Evolutionary conservation across 2,329 filamentous ascomycete species (phyloP).

Genomic region (Nakataea oryzae): DNA sequence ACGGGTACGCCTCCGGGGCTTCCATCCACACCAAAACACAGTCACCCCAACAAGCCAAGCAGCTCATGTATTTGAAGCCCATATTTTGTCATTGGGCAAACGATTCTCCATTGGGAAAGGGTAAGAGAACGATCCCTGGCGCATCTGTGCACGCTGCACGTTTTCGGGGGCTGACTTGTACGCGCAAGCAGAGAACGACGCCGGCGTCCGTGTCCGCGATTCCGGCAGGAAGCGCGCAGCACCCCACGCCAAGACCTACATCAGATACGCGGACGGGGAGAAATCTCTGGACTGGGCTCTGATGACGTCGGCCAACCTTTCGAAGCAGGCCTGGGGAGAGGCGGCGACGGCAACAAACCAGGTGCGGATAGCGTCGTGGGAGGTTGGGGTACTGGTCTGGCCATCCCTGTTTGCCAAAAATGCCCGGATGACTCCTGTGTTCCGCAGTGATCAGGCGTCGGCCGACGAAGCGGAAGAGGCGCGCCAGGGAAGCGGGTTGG

Average conservation of each 20-base stretch:
- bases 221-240: slow-evolving; percentile 59
- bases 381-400: slow-evolving; percentile 78
- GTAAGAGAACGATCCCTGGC: slow-evolving; percentile 12
- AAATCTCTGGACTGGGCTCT: slow-evolving; percentile 70
- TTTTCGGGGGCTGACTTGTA: slow-evolving; percentile 1
- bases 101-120: slow-evolving; percentile 29
- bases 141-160: neutral
- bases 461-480: slow-evolving; percentile 11
- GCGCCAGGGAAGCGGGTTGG: slow-evolving; percentile 12
- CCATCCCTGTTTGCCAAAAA: slow-evolving; percentile 44
- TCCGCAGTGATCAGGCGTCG: slow-evolving; percentile 47
- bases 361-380: slow-evolving; percentile 68
- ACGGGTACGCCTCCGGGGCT: slow-evolving; percentile 66
- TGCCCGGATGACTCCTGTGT: slow-evolving; percentile 57
- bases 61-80: slow-evolving; percentile 61
- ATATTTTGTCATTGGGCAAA: slow-evolving; percentile 69
- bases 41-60: slow-evolving; percentile 59
- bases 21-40: slow-evolving; percentile 78
- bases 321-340: slow-evolving; percentile 81
- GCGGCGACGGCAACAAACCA: slow-evolving; percentile 43
- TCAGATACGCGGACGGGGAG: slow-evolving; percentile 42
- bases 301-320: slow-evolving; percentile 83
- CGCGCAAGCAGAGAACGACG: slow-evolving; percentile 14
- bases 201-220: slow-evolving; percentile 22
- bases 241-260: slow-evolving; percentile 85